Conservation (phyloP, 192 early-diverging fungal genomes). For the Obelidium mucronatum region DNA sequence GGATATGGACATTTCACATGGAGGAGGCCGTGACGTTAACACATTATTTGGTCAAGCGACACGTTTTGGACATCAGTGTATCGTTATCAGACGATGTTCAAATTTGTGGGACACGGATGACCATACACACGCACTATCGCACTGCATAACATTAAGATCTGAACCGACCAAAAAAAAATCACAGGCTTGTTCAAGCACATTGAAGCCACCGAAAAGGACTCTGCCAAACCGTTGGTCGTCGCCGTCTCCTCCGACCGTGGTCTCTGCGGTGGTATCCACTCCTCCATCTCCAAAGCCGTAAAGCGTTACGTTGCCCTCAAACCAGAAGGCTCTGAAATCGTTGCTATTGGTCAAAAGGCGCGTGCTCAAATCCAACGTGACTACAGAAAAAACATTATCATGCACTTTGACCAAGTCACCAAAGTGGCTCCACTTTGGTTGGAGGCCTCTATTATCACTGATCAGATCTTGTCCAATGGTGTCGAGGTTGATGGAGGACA, state of each 20-base stretch:
- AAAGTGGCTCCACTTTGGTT: constrained; percentile 87
- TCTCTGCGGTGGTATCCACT: constrained; percentile 99
- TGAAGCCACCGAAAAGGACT: constrained; percentile 71
- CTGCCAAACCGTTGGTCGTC: constrained; percentile 75
- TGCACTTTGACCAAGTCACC: constrained; percentile 93
- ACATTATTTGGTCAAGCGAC: no score
- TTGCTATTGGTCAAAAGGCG: constrained; percentile 89
- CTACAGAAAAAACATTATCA: constrained; percentile 75
- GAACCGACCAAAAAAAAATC: neutral
- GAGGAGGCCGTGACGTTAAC: no score
- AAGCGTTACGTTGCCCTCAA: constrained; percentile 68
- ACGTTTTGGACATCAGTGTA: no score
- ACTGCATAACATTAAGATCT: neutral
- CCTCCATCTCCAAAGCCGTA: constrained; percentile 85
- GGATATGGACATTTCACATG: no score
- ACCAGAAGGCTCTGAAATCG: constrained; percentile 59
- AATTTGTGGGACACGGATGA: no score
- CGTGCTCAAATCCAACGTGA: constrained; percentile 87
- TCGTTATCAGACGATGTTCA: no score
- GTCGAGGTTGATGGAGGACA: constrained; percentile 69
- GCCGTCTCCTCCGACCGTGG: constrained; percentile 95
- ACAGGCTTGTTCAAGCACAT: constrained; percentile 78
- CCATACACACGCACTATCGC: no score
- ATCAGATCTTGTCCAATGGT: constrained; percentile 69
- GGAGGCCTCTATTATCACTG: constrained; percentile 85